Conservation (phyloP, 148 eudicot species). For the Silene uniflora region DNA sequence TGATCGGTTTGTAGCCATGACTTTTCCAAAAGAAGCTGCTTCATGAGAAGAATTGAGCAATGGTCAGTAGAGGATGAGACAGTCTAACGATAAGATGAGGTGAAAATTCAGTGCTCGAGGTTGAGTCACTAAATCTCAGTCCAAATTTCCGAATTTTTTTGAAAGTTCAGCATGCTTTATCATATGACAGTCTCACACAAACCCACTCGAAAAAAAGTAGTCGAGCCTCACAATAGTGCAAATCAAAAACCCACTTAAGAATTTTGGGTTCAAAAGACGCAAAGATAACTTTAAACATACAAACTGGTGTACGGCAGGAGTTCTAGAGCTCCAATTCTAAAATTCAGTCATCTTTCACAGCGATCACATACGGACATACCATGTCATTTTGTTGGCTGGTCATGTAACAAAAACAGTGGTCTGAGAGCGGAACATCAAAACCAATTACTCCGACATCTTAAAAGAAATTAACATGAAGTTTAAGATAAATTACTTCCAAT, state of each 20-base stretch:
- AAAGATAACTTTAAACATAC: background rate
- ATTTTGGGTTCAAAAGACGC: background rate
- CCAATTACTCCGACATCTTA: background rate
- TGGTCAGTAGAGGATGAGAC: background rate
- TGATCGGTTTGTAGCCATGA: slow-evolving; percentile 17
- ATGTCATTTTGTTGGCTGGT: too few species aligned
- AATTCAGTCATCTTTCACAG: too few species aligned
- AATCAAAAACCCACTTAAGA: background rate
- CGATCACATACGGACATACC: too few species aligned
- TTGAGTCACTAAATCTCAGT: background rate
- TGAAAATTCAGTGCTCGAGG: background rate
- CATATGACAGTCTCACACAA: background rate
- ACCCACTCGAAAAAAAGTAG: too few species aligned
- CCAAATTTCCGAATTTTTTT: background rate
- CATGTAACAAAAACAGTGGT: background rate
- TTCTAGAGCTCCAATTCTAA: too few species aligned
- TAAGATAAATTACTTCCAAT: background rate
- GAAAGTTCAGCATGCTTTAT: background rate
- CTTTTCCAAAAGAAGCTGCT: slow-evolving; percentile 1
- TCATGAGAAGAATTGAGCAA: slow-evolving; percentile 1
- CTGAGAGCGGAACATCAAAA: background rate
- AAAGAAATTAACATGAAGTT: background rate
- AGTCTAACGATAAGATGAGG: background rate
- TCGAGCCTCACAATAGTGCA: background rate
- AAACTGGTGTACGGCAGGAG: background rate